Evolutionary conservation across 2,329 filamentous ascomycete genomes (phyloP).

Genomic region (Aspergillus intermedius): DNA sequence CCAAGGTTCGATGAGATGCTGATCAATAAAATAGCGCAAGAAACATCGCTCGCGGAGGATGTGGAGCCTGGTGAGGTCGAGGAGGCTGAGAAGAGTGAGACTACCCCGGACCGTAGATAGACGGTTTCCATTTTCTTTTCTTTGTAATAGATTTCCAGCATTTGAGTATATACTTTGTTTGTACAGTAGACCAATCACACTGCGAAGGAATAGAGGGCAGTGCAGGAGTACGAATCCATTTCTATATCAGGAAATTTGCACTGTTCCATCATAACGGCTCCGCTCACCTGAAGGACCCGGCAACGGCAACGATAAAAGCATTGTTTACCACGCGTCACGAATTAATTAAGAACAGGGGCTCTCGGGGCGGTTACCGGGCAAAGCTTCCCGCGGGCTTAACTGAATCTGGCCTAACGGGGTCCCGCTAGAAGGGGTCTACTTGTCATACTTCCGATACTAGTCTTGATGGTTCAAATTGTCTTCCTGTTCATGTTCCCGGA

Average conservation of each 20-base stretch:
- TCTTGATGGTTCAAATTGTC: no score
- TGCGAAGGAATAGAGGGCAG: no score
- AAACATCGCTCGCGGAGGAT: slow-evolving; percentile 46
- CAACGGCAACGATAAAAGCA: no score
- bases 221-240: no score
- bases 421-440: no score
- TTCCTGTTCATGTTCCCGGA: no score
- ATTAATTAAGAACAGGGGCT: background rate
- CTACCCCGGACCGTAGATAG: slow-evolving; percentile 6
- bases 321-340: no score
- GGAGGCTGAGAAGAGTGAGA: slow-evolving; percentile 33
- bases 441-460: no score
- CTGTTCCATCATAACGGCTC: no score
- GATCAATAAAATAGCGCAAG: slow-evolving; percentile 47
- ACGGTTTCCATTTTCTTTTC: background rate
- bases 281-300: no score
- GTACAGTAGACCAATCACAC: no score
- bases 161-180: background rate
- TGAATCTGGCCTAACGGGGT: background rate
- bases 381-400: background rate
- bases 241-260: no score
- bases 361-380: background rate
- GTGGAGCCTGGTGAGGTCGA: slow-evolving; percentile 29
- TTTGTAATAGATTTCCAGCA: background rate
- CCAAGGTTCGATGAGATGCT: background rate